Conservation (phyloP, 768 basidiomycete genomes). For the Boletus coccyginus region DNA sequence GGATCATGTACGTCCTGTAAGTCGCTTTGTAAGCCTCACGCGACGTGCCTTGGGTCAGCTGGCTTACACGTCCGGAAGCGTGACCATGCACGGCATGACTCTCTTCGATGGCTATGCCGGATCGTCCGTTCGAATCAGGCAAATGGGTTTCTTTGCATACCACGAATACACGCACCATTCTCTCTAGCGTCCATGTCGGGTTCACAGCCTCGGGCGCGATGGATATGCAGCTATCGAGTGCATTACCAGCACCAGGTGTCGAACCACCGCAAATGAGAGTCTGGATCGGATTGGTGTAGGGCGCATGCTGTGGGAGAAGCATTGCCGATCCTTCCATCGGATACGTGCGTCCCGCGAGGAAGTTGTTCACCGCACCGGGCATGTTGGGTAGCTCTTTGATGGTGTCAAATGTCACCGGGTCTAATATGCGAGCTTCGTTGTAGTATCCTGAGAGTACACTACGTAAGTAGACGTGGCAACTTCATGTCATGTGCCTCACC, state of each 20-base stretch:
- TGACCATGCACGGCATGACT: slow-evolving; percentile 74
- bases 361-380: slow-evolving; percentile 70
- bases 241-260: slow-evolving; percentile 46
- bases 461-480: neutral
- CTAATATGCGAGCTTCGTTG: slow-evolving; percentile 76
- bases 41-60: neutral
- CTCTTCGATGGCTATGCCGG: slow-evolving; percentile 57
- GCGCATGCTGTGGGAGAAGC: slow-evolving; percentile 65
- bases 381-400: slow-evolving; percentile 61
- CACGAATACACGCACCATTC: slow-evolving; percentile 56
- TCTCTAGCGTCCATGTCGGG: slow-evolving; percentile 67
- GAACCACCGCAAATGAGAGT: slow-evolving; percentile 78
- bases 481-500: slow-evolving; percentile 39
- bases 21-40: neutral
- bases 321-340: slow-evolving; percentile 73
- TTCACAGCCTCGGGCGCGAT: slow-evolving; percentile 63
- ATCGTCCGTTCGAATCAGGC: neutral
- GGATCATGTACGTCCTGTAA: slow-evolving; percentile 69
- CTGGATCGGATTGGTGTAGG: slow-evolving; percentile 68
- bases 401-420: slow-evolving; percentile 64
- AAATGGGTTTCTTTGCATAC: neutral
- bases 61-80: slow-evolving; percentile 47
- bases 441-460: slow-evolving; percentile 52
- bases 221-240: slow-evolving; percentile 68
- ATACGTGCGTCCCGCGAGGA: slow-evolving; percentile 73